A percentile compares a stretch with the other conserved stretches of the same genome.
Evolutionary conservation across 352 stramenopile genomes (phyloP).

Genomic region (Plasmopara muralis): DNA sequence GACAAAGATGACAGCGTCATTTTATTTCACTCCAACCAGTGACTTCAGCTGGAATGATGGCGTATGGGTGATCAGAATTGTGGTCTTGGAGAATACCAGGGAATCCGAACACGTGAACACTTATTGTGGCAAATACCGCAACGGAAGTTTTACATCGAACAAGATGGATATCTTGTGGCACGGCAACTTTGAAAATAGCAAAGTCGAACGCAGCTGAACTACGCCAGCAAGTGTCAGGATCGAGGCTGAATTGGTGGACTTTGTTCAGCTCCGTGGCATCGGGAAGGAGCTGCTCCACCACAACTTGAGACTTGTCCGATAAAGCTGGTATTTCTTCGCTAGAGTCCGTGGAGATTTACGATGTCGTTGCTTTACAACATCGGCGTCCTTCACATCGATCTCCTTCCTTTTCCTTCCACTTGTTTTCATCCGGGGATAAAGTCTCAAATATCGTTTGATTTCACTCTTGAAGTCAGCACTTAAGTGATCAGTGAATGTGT

Average conservation of each 20-base stretch:
- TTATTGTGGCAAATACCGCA: background rate
- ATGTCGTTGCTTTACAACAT: constrained; percentile 17
- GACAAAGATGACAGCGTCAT: constrained; percentile 9
- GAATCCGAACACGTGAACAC: constrained; percentile 1
- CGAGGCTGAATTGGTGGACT: constrained; percentile 1
- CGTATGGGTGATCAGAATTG: background rate
- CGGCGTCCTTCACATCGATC: background rate
- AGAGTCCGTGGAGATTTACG: background rate
- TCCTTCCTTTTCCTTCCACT: constrained; percentile 1
- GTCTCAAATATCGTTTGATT: background rate
- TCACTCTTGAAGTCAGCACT: constrained; percentile 3
- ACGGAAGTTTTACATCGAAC: background rate
- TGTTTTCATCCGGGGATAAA: background rate
- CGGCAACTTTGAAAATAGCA: constrained; percentile 1
- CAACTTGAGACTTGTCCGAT: background rate
- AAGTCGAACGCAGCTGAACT: constrained; percentile 2
- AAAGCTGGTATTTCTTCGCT: background rate
- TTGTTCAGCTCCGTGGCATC: background rate
- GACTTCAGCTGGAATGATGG: too few species aligned
- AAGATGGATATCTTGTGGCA: background rate
- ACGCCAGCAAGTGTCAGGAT: background rate
- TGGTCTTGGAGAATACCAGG: background rate
- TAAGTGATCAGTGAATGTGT: constrained; percentile 1
- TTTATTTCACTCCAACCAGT: constrained; percentile 1
- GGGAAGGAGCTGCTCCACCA: constrained; percentile 1